Evolutionary conservation across 257 asterid species (phyloP).

Genomic region (Jacaranda copaia): DNA sequence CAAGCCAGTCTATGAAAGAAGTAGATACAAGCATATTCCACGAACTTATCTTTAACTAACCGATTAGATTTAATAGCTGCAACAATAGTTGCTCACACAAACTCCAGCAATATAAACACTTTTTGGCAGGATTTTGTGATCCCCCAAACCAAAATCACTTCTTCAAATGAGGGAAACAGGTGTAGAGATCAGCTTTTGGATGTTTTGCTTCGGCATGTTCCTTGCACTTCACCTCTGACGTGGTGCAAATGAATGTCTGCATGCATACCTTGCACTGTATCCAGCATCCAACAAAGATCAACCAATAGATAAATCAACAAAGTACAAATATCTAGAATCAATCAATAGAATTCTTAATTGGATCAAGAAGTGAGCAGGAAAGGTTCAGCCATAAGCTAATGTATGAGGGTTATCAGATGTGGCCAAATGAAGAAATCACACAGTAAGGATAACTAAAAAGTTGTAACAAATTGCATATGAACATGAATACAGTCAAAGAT

Average conservation of each 20-base stretch:
- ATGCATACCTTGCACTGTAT: slow-evolving; percentile 63
- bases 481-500: neutral
- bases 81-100: slow-evolving; percentile 8
- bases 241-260: slow-evolving; percentile 63
- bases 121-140: neutral
- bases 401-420: neutral
- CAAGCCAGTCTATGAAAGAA: slow-evolving; percentile 1
- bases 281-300: slow-evolving; percentile 4
- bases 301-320: neutral
- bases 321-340: neutral
- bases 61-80: neutral
- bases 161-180: slow-evolving; percentile 88
- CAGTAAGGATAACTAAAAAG: neutral
- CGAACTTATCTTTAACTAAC: slow-evolving; percentile 8
- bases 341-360: neutral
- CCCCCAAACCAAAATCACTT: slow-evolving; percentile 39
- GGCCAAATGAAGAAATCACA: neutral
- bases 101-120: slow-evolving; percentile 3
- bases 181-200: slow-evolving; percentile 59
- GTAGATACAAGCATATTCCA: slow-evolving; percentile 6
- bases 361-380: neutral
- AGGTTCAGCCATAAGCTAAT: neutral
- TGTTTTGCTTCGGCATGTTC: too few relatives aligned
- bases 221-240: too few relatives aligned
- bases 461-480: neutral